These are phyloP conservation scores for Macrophomina phaseolina DNA, from an alignment of 2,329 filamentous ascomycete genomes.

Conservation along the genomic window DNA sequence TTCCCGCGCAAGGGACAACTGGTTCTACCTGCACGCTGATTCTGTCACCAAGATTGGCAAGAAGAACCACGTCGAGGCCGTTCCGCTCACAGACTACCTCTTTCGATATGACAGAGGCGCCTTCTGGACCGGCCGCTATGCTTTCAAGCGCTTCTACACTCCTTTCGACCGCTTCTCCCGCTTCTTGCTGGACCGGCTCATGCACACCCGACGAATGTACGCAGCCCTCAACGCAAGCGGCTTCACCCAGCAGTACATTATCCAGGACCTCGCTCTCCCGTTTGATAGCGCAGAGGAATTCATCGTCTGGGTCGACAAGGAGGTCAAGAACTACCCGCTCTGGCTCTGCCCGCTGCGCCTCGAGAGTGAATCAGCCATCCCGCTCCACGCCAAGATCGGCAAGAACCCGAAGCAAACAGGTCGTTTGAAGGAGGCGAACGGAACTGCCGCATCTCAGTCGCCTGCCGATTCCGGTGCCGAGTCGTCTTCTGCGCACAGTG, in stretches of 20 bases:
- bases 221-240: slow-evolving; percentile 66
- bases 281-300: slow-evolving; percentile 58
- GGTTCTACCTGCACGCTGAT: slow-evolving; percentile 73
- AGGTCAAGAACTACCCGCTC: slow-evolving; percentile 60
- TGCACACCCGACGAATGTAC: slow-evolving; percentile 68
- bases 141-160: slow-evolving; percentile 65
- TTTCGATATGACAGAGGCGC: slow-evolving; percentile 69
- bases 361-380: slow-evolving; percentile 28
- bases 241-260: slow-evolving; percentile 61
- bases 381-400: slow-evolving; percentile 19
- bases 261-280: slow-evolving; percentile 68
- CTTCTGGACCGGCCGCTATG: slow-evolving; percentile 68
- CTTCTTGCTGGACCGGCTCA: slow-evolving; percentile 64
- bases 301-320: slow-evolving; percentile 56
- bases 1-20: slow-evolving; percentile 66
- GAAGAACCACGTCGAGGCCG: slow-evolving; percentile 41
- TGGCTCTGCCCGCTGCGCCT: slow-evolving; percentile 63
- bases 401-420: not conserved
- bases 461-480: slow-evolving; percentile 9
- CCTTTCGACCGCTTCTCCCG: slow-evolving; percentile 67
- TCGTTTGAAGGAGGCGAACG: not conserved
- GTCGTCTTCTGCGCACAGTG: not conserved
- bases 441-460: slow-evolving; percentile 21
- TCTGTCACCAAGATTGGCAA: slow-evolving; percentile 11
- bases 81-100: slow-evolving; percentile 60